phyloP scores from a whole-genome alignment of 495 filamentous ascomycete genomes.

The Penicillium bovifimosum region DNA sequence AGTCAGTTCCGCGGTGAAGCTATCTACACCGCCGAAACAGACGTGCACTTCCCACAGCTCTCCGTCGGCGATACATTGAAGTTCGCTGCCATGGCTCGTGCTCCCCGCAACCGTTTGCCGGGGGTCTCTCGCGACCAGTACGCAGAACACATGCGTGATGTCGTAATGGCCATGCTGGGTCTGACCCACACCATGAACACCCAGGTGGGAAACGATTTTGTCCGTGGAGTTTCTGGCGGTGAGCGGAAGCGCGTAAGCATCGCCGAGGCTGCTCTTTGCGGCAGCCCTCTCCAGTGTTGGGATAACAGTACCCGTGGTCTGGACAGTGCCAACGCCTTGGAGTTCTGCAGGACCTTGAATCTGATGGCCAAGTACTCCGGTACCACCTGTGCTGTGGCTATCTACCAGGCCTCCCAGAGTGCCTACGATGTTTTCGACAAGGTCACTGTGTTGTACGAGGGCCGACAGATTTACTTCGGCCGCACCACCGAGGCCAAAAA shows the following conservation, averaged over 20 bases:
- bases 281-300: conserved; percentile 71
- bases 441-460: conserved; percentile 57
- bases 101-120: conserved; percentile 43
- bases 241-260: conserved; percentile 68
- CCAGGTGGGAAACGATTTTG: conserved; percentile 67
- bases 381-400: conserved; percentile 71
- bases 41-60: conserved; percentile 63
- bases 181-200: conserved; percentile 53
- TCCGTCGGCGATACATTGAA: conserved; percentile 61
- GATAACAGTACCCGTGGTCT: conserved; percentile 85
- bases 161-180: conserved; percentile 61
- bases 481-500: conserved; percentile 52
- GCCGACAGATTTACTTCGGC: conserved; percentile 65
- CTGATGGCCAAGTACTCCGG: conserved; percentile 72
- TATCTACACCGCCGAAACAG: conserved; percentile 60
- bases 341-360: conserved; percentile 65
- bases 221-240: conserved; percentile 81
- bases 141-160: conserved; percentile 48
- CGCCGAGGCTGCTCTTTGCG: conserved; percentile 60
- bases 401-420: conserved; percentile 82
- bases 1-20: conserved; percentile 63
- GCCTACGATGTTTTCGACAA: conserved; percentile 71
- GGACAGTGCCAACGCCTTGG: conserved; percentile 78
- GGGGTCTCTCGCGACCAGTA: conserved; percentile 45
- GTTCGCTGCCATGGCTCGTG: conserved; percentile 53